Conservation (phyloP, 148 eudicot genomes). For the Camellia granthamiana region DNA sequence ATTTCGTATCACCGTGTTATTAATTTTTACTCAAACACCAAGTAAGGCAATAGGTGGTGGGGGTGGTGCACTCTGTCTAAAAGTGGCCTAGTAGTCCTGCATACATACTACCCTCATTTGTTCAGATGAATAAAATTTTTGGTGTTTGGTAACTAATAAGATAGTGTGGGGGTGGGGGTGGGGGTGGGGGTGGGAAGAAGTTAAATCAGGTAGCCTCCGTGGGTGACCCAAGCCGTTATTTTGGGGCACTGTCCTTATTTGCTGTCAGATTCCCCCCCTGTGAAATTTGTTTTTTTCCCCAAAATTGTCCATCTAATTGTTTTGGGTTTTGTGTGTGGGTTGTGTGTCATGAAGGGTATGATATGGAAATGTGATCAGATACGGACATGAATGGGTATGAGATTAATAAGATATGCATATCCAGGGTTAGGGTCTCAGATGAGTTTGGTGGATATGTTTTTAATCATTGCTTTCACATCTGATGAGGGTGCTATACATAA, state of each 20-base stretch:
- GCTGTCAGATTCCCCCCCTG: background rate
- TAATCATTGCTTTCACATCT: constrained; percentile 27
- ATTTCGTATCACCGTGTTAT: no score
- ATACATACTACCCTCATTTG: no score
- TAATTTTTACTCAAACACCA: no score
- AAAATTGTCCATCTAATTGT: background rate
- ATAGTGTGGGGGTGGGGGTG: background rate
- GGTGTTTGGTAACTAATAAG: no score
- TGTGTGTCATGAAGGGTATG: constrained; percentile 1
- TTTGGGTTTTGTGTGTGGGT: background rate
- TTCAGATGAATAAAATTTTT: no score
- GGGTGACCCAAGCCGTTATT: constrained; percentile 34
- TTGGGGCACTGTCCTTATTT: constrained; percentile 34
- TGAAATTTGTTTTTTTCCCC: constrained; percentile 1
- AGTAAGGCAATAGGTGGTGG: no score
- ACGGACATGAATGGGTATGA: constrained; percentile 18
- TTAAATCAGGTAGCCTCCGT: constrained; percentile 24
- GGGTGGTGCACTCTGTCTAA: no score
- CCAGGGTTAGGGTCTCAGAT: constrained; percentile 19
- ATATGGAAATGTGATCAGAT: constrained; percentile 17
- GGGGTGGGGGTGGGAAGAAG: background rate
- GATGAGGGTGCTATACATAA: background rate
- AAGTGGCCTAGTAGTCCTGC: no score
- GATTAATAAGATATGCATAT: constrained; percentile 38
- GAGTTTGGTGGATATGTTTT: constrained; percentile 25